A percentile compares a stretch with the other conserved stretches of the same genome.
These are phyloP conservation scores for Gossypium longicalyx DNA, from an alignment of 345 rosid genomes.

Conservation along the genomic window DNA sequence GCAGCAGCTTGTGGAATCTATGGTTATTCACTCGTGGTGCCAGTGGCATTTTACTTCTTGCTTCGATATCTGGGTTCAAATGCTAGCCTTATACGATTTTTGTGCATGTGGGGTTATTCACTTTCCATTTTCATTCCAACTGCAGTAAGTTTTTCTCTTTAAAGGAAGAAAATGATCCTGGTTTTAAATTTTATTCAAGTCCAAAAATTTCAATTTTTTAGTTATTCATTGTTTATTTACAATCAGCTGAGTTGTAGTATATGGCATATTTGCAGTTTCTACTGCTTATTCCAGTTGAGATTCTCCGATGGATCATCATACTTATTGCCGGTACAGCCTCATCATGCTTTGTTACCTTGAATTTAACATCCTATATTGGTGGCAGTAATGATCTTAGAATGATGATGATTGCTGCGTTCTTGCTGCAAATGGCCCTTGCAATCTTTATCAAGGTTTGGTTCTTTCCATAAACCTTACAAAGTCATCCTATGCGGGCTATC, in stretches of 20 bases:
- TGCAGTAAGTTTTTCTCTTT: constrained; percentile 52
- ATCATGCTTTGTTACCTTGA: constrained; percentile 64
- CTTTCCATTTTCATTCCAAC: constrained; percentile 58
- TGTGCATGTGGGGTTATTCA: constrained; percentile 99
- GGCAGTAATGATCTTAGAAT: constrained; percentile 48
- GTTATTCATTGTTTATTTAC: background rate
- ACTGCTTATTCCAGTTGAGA: constrained; percentile 75
- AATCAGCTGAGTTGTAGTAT: background rate
- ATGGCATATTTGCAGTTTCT: constrained; percentile 49
- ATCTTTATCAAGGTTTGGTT: constrained; percentile 93
- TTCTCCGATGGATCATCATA: constrained; percentile 77
- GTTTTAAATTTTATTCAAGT: background rate
- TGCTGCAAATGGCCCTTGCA: constrained; percentile 74
- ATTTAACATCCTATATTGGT: constrained; percentile 52
- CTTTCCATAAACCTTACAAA: constrained; percentile 47
- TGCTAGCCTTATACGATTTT: constrained; percentile 72
- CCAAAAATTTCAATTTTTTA: background rate
- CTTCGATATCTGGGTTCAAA: constrained; percentile 72
- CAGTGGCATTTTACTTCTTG: constrained; percentile 79
- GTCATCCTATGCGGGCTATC: background rate
- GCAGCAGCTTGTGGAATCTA: constrained; percentile 60
- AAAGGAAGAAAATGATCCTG: background rate
- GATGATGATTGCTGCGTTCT: constrained; percentile 54
- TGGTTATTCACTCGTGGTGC: constrained; percentile 71
- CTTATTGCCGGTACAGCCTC: constrained; percentile 64